These are phyloP conservation scores for Trametopsis cervina DNA, from an alignment of 768 basidiomycete genomes.

Conservation along the genomic window DNA sequence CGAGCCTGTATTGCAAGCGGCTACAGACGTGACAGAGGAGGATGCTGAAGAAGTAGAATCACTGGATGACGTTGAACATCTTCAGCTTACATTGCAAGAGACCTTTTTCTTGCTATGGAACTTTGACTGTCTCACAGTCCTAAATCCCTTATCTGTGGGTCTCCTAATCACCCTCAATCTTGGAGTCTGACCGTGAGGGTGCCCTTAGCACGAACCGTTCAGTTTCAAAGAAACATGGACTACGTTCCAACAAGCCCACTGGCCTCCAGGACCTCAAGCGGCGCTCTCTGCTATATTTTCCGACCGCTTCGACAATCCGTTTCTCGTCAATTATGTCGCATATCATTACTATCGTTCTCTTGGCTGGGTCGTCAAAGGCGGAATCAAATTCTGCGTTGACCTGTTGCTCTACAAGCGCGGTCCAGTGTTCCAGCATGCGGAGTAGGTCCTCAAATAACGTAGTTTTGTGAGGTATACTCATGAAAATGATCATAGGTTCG, in stretches of 20 bases:
- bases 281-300: constrained; percentile 16
- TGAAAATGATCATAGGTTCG: constrained; percentile 75
- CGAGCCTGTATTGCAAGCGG: constrained; percentile 8
- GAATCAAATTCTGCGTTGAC: constrained; percentile 97
- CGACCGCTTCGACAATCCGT: constrained; percentile 79
- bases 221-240: constrained; percentile 54
- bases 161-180: background rate
- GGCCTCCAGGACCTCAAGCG: constrained; percentile 29
- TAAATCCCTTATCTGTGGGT: constrained; percentile 59
- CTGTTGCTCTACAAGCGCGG: constrained; percentile 92
- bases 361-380: constrained; percentile 94
- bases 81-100: constrained; percentile 85
- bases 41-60: constrained; percentile 41
- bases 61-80: constrained; percentile 75
- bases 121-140: constrained; percentile 71
- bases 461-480: too few relatives aligned
- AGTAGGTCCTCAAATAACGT: constrained; percentile 73
- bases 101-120: constrained; percentile 86
- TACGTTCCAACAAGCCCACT: constrained; percentile 51
- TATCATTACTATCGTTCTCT: constrained; percentile 95
- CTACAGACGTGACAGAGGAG: constrained; percentile 29
- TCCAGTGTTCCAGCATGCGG: constrained; percentile 92
- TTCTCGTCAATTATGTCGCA: constrained; percentile 80
- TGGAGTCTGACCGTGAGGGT: background rate
- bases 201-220: constrained; percentile 44